Conservation (phyloP, 2,329 filamentous ascomycete genomes). For the Fusarium clavum region DNA sequence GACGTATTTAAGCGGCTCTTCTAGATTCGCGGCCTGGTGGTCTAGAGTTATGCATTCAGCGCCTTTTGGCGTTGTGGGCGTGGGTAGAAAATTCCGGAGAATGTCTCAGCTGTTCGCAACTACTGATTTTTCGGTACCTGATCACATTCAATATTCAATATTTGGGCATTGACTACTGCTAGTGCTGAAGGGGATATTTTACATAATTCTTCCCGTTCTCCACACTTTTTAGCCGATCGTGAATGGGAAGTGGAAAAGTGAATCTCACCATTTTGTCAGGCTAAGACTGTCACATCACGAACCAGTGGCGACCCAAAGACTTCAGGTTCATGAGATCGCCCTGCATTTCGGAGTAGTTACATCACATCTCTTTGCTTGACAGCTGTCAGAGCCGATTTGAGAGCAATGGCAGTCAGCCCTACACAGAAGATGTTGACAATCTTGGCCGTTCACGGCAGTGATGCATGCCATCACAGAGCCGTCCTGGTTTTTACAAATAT, state of each 20-base stretch:
- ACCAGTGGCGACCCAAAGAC: not conserved
- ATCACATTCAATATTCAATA: constrained; percentile 3
- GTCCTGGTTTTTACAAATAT: not conserved
- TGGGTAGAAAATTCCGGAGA: not conserved
- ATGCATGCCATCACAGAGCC: constrained; percentile 6
- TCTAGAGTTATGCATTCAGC: constrained; percentile 1
- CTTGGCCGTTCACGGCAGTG: constrained; percentile 9
- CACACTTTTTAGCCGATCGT: not conserved
- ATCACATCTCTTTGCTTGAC: not conserved
- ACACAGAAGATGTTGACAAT: not conserved
- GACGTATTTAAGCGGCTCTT: not conserved
- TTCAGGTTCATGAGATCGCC: not conserved
- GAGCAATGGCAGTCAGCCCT: not conserved
- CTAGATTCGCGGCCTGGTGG: not conserved
- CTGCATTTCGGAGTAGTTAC: not conserved
- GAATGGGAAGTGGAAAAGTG: not conserved
- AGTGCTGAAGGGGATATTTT: not conserved
- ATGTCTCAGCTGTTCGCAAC: constrained; percentile 21
- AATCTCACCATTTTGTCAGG: not conserved
- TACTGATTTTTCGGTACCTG: not conserved
- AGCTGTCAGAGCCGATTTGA: not conserved
- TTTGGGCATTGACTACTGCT: too few relatives aligned
- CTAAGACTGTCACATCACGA: not conserved
- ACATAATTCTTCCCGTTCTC: too few relatives aligned
- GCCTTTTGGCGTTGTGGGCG: not conserved